Conservation (phyloP, 495 filamentous ascomycete species). For the Lasiosphaeria hispida region DNA sequence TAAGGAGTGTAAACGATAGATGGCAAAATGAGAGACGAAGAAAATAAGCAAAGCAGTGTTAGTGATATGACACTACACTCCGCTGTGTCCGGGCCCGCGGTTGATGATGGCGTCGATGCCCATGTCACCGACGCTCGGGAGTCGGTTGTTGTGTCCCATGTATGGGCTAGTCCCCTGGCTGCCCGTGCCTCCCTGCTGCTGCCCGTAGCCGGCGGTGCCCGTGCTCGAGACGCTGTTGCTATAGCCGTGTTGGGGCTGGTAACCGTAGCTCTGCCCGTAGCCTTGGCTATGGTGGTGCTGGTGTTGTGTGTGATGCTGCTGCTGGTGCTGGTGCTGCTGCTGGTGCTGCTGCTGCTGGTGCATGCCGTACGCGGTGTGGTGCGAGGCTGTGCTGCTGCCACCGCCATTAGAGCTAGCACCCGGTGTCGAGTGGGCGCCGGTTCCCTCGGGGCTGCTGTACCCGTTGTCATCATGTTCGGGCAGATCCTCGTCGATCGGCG, state of each 20-base stretch:
- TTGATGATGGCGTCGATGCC: constrained; percentile 56
- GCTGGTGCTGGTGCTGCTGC: constrained; percentile 18
- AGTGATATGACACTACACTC: constrained; percentile 8
- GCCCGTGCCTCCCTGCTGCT: constrained; percentile 7
- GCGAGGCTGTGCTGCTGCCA: constrained; percentile 22
- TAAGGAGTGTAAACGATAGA: constrained; percentile 10
- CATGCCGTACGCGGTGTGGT: constrained; percentile 25
- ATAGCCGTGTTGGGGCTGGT: constrained; percentile 38
- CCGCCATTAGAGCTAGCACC: constrained; percentile 25
- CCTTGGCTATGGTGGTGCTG: constrained; percentile 15
- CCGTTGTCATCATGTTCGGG: constrained; percentile 30
- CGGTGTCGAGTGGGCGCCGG: constrained; percentile 34
- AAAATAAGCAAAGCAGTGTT: constrained; percentile 4
- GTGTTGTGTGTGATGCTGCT: constrained; percentile 27
- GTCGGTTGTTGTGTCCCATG: constrained; percentile 42
- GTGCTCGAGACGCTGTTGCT: constrained; percentile 42
- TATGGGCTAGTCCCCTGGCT: constrained; percentile 47
- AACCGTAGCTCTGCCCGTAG: constrained; percentile 16
- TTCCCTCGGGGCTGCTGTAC: constrained; percentile 46
- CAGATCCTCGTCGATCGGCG: constrained; percentile 46
- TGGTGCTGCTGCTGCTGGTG: constrained; percentile 28
- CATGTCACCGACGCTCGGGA: constrained; percentile 54
- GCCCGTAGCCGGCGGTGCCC: constrained; percentile 26
- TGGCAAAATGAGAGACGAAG: constrained; percentile 3
- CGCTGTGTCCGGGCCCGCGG: constrained; percentile 32